These are phyloP conservation scores for Zymoseptoria crescenta DNA, from an alignment of 2,329 filamentous ascomycete species.

Conservation along the genomic window DNA sequence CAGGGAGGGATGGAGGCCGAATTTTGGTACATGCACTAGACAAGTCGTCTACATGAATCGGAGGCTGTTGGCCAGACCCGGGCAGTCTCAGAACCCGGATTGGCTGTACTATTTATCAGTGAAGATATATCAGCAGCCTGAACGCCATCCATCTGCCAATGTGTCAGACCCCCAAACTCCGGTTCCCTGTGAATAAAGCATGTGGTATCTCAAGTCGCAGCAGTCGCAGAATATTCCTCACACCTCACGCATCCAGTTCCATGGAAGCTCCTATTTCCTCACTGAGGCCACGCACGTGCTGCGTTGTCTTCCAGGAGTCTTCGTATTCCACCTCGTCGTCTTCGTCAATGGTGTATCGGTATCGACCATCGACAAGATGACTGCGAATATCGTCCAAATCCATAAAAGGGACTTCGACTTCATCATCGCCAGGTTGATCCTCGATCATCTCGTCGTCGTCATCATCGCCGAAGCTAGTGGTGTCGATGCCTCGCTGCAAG, in stretches of 20 bases:
- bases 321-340: conserved; percentile 10
- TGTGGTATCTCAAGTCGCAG: not conserved
- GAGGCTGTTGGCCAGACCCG: not conserved
- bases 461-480: conserved; percentile 24
- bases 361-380: conserved; percentile 26
- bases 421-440: conserved; percentile 23
- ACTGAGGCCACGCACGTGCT: conserved; percentile 22
- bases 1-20: no score
- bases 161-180: not conserved
- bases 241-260: conserved; percentile 20
- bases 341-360: conserved; percentile 19
- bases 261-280: conserved; percentile 28
- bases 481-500: conserved; percentile 18
- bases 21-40: no score
- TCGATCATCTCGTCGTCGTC: conserved; percentile 26
- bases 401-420: conserved; percentile 28
- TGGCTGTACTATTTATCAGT: not conserved
- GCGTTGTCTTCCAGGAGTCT: conserved; percentile 4
- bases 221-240: conserved; percentile 1
- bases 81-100: not conserved
- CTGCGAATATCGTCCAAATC: conserved; percentile 30
- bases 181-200: not conserved
- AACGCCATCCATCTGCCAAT: not conserved
- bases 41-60: not conserved
- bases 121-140: not conserved